Percentiles rank a stretch among this genome's conserved stretches.
phyloP scores from a whole-genome alignment of 1,284 basidiomycete species.

The Boletus semigastroideus region DNA sequence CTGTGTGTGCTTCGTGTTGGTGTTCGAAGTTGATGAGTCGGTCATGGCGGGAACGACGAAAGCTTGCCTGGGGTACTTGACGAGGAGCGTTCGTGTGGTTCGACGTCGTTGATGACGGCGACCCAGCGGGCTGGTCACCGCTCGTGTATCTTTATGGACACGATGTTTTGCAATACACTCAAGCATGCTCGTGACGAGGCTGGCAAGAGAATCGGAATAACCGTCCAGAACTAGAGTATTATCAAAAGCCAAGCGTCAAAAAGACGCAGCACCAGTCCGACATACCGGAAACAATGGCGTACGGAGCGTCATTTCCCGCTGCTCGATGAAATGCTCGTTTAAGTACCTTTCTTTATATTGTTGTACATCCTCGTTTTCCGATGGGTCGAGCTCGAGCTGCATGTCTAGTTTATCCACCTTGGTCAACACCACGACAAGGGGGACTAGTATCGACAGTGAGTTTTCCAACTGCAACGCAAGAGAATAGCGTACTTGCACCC shows the following conservation, averaged over 20 bases:
- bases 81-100: too few species aligned
- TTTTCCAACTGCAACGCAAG: not conserved
- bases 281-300: conserved; percentile 15
- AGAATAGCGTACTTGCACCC: conserved; percentile 8
- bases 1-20: too few species aligned
- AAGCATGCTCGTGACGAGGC: conserved; percentile 3
- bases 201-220: not conserved
- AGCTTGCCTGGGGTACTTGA: too few species aligned
- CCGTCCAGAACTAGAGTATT: conserved; percentile 1
- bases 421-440: conserved; percentile 19
- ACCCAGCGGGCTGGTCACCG: not conserved
- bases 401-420: conserved; percentile 11
- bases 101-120: too few species aligned
- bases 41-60: too few species aligned
- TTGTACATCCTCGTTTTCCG: not conserved
- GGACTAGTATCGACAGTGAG: conserved; percentile 7
- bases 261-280: not conserved
- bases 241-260: not conserved
- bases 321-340: not conserved
- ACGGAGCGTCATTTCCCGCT: not conserved
- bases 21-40: too few species aligned
- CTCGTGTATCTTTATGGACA: conserved; percentile 1
- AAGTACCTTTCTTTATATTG: not conserved
- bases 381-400: conserved; percentile 1
- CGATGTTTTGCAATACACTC: conserved; percentile 7